phyloP scores from a whole-genome alignment of 2,329 filamentous ascomycete species.

The Gliomastix tumulicola region DNA sequence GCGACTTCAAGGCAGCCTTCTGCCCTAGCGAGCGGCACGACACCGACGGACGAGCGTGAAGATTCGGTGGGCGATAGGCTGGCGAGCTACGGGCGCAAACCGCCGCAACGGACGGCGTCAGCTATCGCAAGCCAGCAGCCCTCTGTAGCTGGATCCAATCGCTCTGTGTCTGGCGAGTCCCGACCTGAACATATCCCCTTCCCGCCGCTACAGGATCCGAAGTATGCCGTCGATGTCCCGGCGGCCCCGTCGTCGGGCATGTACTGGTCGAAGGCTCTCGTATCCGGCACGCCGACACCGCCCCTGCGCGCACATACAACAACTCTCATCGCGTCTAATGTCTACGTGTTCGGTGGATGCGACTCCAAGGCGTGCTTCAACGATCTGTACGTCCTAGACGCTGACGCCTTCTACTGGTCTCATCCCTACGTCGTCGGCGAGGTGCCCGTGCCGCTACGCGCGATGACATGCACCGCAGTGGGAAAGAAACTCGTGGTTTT shows the following conservation, averaged over 20 bases:
- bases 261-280: slow-evolving; percentile 63
- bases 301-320: slow-evolving; percentile 60
- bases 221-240: slow-evolving; percentile 51
- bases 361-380: slow-evolving; percentile 62
- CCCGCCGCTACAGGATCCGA: slow-evolving; percentile 49
- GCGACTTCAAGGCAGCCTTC: neutral
- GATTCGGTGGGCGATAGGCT: neutral
- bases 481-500: slow-evolving; percentile 66
- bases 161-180: slow-evolving; percentile 7
- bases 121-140: slow-evolving; percentile 32
- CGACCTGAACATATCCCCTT: slow-evolving; percentile 37
- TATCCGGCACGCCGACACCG: slow-evolving; percentile 55
- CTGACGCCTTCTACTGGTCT: slow-evolving; percentile 65
- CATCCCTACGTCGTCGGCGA: slow-evolving; percentile 58
- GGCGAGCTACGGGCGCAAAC: slow-evolving; percentile 11
- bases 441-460: slow-evolving; percentile 56
- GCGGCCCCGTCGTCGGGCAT: slow-evolving; percentile 61
- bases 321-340: slow-evolving; percentile 58
- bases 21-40: neutral
- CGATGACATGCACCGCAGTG: slow-evolving; percentile 67
- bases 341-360: slow-evolving; percentile 64
- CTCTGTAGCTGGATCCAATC: slow-evolving; percentile 11
- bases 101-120: slow-evolving; percentile 44
- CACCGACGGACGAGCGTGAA: slow-evolving; percentile 1
- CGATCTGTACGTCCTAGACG: slow-evolving; percentile 62